Evolutionary conservation across 1,139 yeast species (phyloP).

Genomic region (Yamadazyma atlantica): DNA sequence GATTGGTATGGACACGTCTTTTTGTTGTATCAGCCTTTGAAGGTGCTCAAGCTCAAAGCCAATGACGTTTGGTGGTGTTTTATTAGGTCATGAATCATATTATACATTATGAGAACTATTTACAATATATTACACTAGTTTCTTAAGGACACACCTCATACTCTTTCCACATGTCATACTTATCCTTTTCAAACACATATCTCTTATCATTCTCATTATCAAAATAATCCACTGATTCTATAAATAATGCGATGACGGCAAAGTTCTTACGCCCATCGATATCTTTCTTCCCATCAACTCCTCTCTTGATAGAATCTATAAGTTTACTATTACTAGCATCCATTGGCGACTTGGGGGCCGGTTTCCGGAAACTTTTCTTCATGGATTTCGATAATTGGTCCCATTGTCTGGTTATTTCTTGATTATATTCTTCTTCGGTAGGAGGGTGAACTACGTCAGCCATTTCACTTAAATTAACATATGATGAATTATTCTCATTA

Average conservation of each 20-base stretch:
- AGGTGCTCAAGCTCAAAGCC: too few species aligned
- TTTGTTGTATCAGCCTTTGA: too few species aligned
- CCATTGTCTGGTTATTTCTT: slow-evolving; percentile 69
- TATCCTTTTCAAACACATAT: slow-evolving; percentile 52
- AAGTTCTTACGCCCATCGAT: slow-evolving; percentile 68
- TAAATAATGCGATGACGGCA: slow-evolving; percentile 66
- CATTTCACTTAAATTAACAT: slow-evolving; percentile 23
- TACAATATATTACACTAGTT: slow-evolving; percentile 1
- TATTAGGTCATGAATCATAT: too few species aligned
- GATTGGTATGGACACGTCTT: not conserved
- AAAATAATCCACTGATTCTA: slow-evolving; percentile 71
- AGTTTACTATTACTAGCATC: slow-evolving; percentile 55
- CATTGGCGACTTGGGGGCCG: slow-evolving; percentile 63
- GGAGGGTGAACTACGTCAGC: slow-evolving; percentile 43
- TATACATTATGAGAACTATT: not conserved
- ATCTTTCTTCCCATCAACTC: slow-evolving; percentile 80
- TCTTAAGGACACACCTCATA: slow-evolving; percentile 80
- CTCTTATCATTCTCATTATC: slow-evolving; percentile 61
- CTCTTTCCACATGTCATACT: slow-evolving; percentile 69
- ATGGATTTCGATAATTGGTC: slow-evolving; percentile 51
- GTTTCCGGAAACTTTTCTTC: slow-evolving; percentile 68
- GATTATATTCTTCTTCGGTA: slow-evolving; percentile 60
- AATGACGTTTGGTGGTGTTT: too few species aligned
- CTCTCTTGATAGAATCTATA: slow-evolving; percentile 72
- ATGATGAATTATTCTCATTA: slow-evolving; percentile 24